These are phyloP conservation scores for Calonectria pseudoreteaudii DNA, from an alignment of 2,329 filamentous ascomycete species.

Conservation along the genomic window DNA sequence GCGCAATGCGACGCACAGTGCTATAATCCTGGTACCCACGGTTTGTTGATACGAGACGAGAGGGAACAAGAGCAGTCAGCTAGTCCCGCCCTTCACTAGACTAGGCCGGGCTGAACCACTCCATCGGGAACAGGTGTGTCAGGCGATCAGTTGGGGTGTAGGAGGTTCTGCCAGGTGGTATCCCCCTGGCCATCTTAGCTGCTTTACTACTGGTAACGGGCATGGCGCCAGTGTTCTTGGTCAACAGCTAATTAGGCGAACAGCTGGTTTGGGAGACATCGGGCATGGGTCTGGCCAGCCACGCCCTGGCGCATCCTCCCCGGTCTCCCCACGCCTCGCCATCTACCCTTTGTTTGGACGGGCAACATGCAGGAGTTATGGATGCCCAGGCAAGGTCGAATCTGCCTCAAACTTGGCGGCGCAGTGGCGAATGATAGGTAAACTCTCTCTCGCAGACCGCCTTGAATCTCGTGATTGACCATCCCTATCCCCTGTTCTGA, in stretches of 20 bases:
- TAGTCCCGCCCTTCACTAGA: conserved; percentile 23
- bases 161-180: conserved; percentile 6
- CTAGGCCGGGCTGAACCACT: conserved; percentile 39
- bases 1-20: not conserved
- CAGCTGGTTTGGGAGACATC: conserved; percentile 2
- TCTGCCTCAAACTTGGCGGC: conserved; percentile 7
- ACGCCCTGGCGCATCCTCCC: conserved; percentile 13
- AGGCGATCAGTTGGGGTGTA: conserved; percentile 28
- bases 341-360: conserved; percentile 5
- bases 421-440: conserved; percentile 10
- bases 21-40: conserved; percentile 6
- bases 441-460: conserved; percentile 27
- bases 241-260: conserved; percentile 18
- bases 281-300: conserved; percentile 16
- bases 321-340: not conserved
- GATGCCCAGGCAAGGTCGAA: conserved; percentile 9
- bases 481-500: not conserved
- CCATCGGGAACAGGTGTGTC: conserved; percentile 38
- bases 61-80: conserved; percentile 16
- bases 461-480: conserved; percentile 10
- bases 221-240: conserved; percentile 17
- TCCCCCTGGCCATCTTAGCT: conserved; percentile 9
- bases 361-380: conserved; percentile 12
- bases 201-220: conserved; percentile 2
- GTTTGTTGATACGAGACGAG: conserved; percentile 21